phyloP scores from a whole-genome alignment of 139 green algal genomes.

The Chlorella sp. region DNA sequence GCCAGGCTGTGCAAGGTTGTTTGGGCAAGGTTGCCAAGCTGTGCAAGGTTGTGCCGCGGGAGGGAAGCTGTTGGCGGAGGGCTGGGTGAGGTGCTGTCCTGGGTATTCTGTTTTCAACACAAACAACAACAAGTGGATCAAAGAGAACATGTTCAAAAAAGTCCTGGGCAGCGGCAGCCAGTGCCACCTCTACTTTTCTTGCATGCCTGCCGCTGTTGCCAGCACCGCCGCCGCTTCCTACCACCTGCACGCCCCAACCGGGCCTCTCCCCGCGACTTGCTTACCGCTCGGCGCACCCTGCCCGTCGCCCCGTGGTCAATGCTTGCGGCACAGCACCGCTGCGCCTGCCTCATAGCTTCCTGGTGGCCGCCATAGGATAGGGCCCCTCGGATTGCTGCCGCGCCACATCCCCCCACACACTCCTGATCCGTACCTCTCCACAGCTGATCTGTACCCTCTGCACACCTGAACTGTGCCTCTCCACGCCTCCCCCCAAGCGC shows the following conservation, averaged over 20 bases:
- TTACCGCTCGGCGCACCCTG: conserved; percentile 1
- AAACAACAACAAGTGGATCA: too few relatives aligned
- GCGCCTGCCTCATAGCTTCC: not conserved
- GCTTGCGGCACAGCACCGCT: not conserved
- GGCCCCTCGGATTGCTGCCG: conserved; percentile 15
- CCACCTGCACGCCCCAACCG: too few relatives aligned
- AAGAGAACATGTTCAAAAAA: too few relatives aligned
- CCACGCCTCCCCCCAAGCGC: not conserved
- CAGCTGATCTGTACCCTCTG: not conserved
- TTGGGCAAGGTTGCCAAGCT: not conserved
- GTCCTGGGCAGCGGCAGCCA: not conserved
- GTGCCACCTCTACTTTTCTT: too few relatives aligned
- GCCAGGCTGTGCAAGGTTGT: not conserved
- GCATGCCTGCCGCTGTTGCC: not conserved
- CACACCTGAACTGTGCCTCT: not conserved
- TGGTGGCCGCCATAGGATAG: conserved; percentile 17
- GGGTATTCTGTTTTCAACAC: too few relatives aligned
- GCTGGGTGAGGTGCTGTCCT: too few relatives aligned
- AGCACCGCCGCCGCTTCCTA: not conserved
- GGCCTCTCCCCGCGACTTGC: not conserved
- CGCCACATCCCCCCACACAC: not conserved
- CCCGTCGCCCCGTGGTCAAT: conserved; percentile 15
- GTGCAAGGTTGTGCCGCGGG: too few relatives aligned
- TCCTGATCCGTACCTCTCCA: not conserved
- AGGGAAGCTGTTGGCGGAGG: too few relatives aligned